phyloP scores from a whole-genome alignment of 768 basidiomycete species.

The Phylloporus sp. region DNA sequence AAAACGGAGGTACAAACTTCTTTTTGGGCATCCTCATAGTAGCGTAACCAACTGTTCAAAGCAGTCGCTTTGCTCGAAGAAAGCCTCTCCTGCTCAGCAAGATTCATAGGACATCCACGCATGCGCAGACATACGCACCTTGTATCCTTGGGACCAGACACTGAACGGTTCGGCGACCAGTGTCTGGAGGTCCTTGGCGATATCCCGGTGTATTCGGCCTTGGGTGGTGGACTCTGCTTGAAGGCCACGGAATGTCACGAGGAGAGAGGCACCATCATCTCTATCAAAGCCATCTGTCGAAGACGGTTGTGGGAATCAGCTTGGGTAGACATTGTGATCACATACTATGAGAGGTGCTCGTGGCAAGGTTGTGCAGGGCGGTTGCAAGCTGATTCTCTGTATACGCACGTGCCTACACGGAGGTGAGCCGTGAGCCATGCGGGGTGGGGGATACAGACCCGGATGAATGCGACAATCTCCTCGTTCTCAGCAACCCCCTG shows the following conservation, averaged over 20 bases:
- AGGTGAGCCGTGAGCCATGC: conserved; percentile 6
- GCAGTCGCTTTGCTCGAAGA: conserved; percentile 52
- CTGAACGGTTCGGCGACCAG: conserved; percentile 80
- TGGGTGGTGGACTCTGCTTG: conserved; percentile 69
- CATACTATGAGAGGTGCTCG: conserved; percentile 49
- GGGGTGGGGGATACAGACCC: conserved; percentile 45
- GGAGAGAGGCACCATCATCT: conserved; percentile 84
- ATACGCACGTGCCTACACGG: conserved; percentile 61
- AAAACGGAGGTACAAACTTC: conserved; percentile 44
- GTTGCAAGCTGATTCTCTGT: conserved; percentile 67
- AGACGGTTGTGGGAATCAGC: conserved; percentile 7
- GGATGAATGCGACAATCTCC: conserved; percentile 78
- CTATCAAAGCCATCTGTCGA: conserved; percentile 62
- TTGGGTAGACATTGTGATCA: neutral
- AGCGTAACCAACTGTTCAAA: conserved; percentile 61
- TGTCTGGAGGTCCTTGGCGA: conserved; percentile 71
- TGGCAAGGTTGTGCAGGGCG: conserved; percentile 48
- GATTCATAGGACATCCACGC: conserved; percentile 11
- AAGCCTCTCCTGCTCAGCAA: conserved; percentile 51
- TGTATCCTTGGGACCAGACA: conserved; percentile 73
- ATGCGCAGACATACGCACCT: conserved; percentile 37
- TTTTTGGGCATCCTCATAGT: conserved; percentile 65
- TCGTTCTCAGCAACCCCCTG: conserved; percentile 83
- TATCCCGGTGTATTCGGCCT: conserved; percentile 67
- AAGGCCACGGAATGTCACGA: conserved; percentile 75